Evolutionary conservation across 257 asterid species (phyloP).

Genomic region (Paraleonurus japonicus): DNA sequence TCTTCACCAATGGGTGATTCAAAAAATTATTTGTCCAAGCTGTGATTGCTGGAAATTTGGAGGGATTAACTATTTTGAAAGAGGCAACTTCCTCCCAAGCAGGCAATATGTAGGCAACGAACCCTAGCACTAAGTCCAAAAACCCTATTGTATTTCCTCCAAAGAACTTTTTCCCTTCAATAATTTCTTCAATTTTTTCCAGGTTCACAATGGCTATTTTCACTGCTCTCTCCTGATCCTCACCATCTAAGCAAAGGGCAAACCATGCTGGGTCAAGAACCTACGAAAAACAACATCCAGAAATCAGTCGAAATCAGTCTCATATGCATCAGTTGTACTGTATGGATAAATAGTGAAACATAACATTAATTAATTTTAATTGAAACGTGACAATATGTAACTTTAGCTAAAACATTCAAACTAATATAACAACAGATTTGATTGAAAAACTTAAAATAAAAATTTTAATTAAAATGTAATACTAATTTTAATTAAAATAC

Average conservation of each 20-base stretch:
- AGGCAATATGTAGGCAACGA: constrained; percentile 31
- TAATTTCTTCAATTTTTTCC: constrained; percentile 33
- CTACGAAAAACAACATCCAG: constrained; percentile 9
- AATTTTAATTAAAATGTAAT: too few relatives aligned
- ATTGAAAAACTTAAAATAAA: too few relatives aligned
- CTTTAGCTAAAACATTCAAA: too few relatives aligned
- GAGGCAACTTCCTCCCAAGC: constrained; percentile 36
- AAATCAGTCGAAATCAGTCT: too few relatives aligned
- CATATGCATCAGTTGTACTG: too few relatives aligned
- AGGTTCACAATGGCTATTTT: constrained; percentile 24
- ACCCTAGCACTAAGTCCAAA: constrained; percentile 40
- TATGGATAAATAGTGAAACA: too few relatives aligned
- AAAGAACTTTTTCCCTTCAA: constrained; percentile 32
- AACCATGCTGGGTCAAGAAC: not conserved
- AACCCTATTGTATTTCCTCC: constrained; percentile 46
- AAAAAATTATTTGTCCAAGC: constrained; percentile 27
- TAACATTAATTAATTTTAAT: too few relatives aligned
- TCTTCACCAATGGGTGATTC: constrained; percentile 20
- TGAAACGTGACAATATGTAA: too few relatives aligned
- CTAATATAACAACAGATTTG: too few relatives aligned
- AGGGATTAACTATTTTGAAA: constrained; percentile 28
- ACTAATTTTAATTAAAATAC: too few relatives aligned
- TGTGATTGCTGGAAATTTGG: constrained; percentile 21
- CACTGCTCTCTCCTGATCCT: constrained; percentile 31
- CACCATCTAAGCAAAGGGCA: constrained; percentile 32